Evolutionary conservation across 202 grass and related monocot species (phyloP), one percentile per base, ranked within the genome.

Genomic region (Hordeum pubiflorum): DNA sequence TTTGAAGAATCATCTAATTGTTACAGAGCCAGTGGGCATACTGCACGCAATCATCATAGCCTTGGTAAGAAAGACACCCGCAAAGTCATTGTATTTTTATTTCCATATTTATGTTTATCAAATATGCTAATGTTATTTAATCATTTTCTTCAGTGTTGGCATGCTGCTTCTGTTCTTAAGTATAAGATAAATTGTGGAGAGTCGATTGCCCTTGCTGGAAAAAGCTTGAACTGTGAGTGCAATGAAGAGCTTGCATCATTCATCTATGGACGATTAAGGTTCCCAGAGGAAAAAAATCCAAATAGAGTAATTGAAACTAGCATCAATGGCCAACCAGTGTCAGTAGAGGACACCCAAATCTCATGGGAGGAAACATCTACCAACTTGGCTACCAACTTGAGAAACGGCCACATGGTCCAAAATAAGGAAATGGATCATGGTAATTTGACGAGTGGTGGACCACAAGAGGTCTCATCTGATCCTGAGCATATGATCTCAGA

Each of bases 1-100:
- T 76, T 91, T 97, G 73, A 89, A 92, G 33, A 97, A 92, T 83
- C 90, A 92, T 91, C 79, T 91, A 64, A 76, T 97, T 72, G 57
- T 69, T 79, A 55, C 41, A 20, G 84, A 93, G 79, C 85, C 91
- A 82, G 71, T 74, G 75, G 15, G 36, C 13, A 91, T 89, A 61
- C 69, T 91, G 37, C 86, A 94, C 24, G 67, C 86, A 0, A 75
- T 94, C 58, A 92, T 87, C 73, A 86, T 94, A 79, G 89, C 94
- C 29, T 83, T 94, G 94, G 94, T 97, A 86, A 86, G 83, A 81
- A 79, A 29, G 7, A 31, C 15, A 63, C 26, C 34, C 60, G 10
- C 7, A 58, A 13, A 6, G 13, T 43, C 26, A 10, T 76, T 84
- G 18, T 37, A 11, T 63, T 80, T 79, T 79, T 64, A 8, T 57